Conservation (phyloP, 306 rosid genomes). For the Abrus precatorius region DNA sequence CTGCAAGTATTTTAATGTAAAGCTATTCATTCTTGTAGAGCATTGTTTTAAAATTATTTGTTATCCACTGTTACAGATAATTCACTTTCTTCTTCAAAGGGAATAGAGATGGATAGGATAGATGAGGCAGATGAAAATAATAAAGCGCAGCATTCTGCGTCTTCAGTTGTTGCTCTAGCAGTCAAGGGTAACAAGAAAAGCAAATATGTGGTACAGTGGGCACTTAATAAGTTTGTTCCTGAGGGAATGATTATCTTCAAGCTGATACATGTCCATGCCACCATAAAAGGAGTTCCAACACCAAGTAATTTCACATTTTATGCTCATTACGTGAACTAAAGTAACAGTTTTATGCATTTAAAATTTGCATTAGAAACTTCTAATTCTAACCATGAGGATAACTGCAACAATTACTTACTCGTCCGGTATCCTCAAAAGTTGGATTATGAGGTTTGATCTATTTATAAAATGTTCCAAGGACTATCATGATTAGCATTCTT, state of each 20-base stretch:
- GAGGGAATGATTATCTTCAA: constrained; percentile 73
- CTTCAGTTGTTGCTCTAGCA: constrained; percentile 74
- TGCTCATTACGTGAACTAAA: constrained; percentile 3
- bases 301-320: constrained; percentile 65
- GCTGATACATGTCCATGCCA: constrained; percentile 76
- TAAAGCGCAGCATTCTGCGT: constrained; percentile 49
- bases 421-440: neutral
- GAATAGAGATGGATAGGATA: constrained; percentile 58
- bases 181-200: constrained; percentile 82
- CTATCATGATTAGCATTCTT: neutral
- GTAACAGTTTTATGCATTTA: constrained; percentile 17
- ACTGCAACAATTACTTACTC: neutral
- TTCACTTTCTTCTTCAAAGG: constrained; percentile 21
- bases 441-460: constrained; percentile 2
- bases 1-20: neutral
- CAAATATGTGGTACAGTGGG: constrained; percentile 80
- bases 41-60: constrained; percentile 1
- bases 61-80: constrained; percentile 39
- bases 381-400: neutral
- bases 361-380: constrained; percentile 19
- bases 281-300: constrained; percentile 76
- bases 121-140: constrained; percentile 42
- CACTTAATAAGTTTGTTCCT: constrained; percentile 81
- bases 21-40: constrained; percentile 1
- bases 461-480: neutral